Base-by-base conservation (phyloP, 1,284 basidiomycete species). In the Fomitopsis schrenkii region DNA sequence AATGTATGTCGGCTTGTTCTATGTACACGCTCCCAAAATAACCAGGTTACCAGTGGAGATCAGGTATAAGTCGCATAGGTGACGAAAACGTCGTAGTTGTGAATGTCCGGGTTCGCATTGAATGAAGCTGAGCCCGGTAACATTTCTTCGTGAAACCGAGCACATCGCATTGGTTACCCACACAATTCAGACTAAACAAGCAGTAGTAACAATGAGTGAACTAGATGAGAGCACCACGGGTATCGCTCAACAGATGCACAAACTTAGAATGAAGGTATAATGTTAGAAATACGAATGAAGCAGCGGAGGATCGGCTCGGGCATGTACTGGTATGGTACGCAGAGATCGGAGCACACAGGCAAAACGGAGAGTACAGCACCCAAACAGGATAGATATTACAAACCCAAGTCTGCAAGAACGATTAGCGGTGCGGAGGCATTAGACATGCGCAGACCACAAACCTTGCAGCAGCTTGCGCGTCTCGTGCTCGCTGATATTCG, bases 401-500 rank as follows among this genome's bases (percentile, higher is more conserved):
- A 69, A 64, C 83, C 83, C 62, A 84, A 72, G 76, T 85, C 84
- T 85, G 66, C 35, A 53, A 33, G n/a, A 19, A 5, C n/a, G 19
- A 22, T 45, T 26, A 59, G 44, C 38, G 19, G 41, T 5, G 19
- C 1, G 12, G n/a, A 52, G 8, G 17, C 44, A 6, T 36, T 28
- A 28, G 48, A 40, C 14, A 33, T 3, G 5, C 17, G 40, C 22
- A 28, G 41, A 10, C 14, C 15, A 35, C 46, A 35, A 62, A 90
- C 90, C 90, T 81, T 89, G 81, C 67, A 93, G 73, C 70, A 93
- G 75, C 66, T 85, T 81, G 68, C 85, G 82, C 64, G 85, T 80
- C 70, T 91, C 84, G 63, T 86, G 86, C 58, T 90, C 87, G 60
- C 86, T 84, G 68, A 93, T 91, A 65, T 87, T 83, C 67, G 81